phyloP scores from a whole-genome alignment of 495 filamentous ascomycete genomes.

The Penicillium salamii region DNA sequence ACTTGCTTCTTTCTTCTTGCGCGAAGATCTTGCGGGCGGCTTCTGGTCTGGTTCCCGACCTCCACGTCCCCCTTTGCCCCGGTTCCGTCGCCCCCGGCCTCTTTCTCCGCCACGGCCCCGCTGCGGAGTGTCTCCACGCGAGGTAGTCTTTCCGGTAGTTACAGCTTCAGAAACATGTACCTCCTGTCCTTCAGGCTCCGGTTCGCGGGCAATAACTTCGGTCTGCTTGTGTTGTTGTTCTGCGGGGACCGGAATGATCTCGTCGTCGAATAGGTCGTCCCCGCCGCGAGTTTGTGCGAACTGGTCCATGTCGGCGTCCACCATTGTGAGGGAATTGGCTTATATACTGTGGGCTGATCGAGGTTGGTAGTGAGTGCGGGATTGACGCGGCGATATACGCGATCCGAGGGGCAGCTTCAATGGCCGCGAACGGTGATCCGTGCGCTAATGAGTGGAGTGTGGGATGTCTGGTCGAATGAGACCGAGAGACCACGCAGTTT shows the following conservation, averaged over 20 bases:
- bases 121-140: slow-evolving; percentile 25
- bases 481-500: too few relatives aligned
- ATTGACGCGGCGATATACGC: not conserved
- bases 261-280: slow-evolving; percentile 71
- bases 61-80: slow-evolving; percentile 34
- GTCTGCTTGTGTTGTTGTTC: slow-evolving; percentile 32
- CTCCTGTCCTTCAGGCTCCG: slow-evolving; percentile 11
- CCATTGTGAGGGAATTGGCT: slow-evolving; percentile 10
- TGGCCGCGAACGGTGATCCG: slow-evolving; percentile 17
- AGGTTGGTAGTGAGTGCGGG: not conserved
- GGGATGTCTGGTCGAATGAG: not conserved
- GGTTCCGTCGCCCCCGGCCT: slow-evolving; percentile 34
- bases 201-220: slow-evolving; percentile 15
- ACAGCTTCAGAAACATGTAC: slow-evolving; percentile 11
- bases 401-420: slow-evolving; percentile 26
- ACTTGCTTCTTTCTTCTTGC: slow-evolving; percentile 18
- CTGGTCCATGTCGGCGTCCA: slow-evolving; percentile 34
- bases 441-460: slow-evolving; percentile 12
- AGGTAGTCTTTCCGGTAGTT: slow-evolving; percentile 9
- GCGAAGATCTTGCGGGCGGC: slow-evolving; percentile 20
- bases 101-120: slow-evolving; percentile 36
- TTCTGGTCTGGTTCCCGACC: slow-evolving; percentile 30
- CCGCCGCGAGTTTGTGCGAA: slow-evolving; percentile 66
- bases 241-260: slow-evolving; percentile 59
- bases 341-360: not conserved